Base-by-base conservation (phyloP, 2,329 filamentous ascomycete genomes). In the Teratosphaeria pseudoeucalypti region DNA sequence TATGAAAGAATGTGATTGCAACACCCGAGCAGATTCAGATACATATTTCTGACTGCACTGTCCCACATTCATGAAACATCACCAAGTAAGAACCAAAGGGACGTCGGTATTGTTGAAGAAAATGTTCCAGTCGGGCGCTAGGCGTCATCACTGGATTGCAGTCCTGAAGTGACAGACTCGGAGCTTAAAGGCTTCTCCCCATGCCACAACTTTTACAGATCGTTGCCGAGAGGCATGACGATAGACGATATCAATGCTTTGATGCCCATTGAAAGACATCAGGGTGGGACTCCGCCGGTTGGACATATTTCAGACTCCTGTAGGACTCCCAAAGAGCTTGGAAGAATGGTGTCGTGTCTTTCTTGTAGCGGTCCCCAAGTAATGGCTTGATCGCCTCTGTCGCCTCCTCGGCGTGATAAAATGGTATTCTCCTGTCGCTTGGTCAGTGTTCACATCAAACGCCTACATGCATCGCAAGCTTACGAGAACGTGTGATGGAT, bases 401-500 rank as follows among this genome's bases (percentile, higher is more conserved):
- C 3, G 55, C 55, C 23, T 27, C 26, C 55, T 29, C 27, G 6
- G 27, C 55, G 16, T 47, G 34, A 26, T 56, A 56, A 23, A 34
- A 37, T 26, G 55, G 55, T 27, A 56, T 56, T 10, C 55, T 49
- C 43, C 43, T 49, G n/a, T n/a, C 19, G 16, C 19, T 1, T n/a
- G 19, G 19, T 49, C 10, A 49, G 43, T 10, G 43, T n/a, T 10
- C n/a, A 10, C 43, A 10, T n/a, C 5, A 9, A 23, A 19, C 2
- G n/a, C 19, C 6, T 23, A 23, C 7, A 23, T 23, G 16, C n/a
- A 23, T 6, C 5, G 9, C n/a, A 19, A 49, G 19, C 43, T 49
- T 49, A 27, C 23, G 55, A 47, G 55, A 37, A 75, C 79, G 67
- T 74, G 84, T 86, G 83, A 71, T 85, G 83, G 34, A 84, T 77